Base-by-base conservation (phyloP, 2,329 filamentous ascomycete species). In the Aspergillus awamori region DNA sequence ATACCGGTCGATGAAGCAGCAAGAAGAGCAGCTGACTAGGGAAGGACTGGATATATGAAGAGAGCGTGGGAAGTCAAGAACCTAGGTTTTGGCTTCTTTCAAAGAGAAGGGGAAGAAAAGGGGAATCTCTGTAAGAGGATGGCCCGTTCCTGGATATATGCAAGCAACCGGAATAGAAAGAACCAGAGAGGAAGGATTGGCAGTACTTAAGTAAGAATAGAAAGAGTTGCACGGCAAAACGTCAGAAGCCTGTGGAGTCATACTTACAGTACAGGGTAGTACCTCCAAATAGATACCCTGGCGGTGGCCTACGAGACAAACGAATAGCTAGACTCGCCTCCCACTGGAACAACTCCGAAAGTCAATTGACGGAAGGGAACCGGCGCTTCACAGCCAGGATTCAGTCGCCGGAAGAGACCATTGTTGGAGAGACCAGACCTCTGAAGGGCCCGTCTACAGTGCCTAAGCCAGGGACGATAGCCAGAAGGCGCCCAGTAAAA, bases 391-490 rank as follows among this genome's bases (percentile, higher is more conserved):
- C 33, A 36, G 33, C 33, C 33, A 36, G 10, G 33, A 36, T 36
- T 36, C 11, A 13, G 11, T 36, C 33, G 11, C 33, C 33, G 33
- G 33, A 36, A 36, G 11, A 36, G 33, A 36, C 11, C 11, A 13
- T 36, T 36, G 33, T 36, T 36, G 33, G 33, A 45, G 36, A 17
- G 13, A 15, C 51, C 22, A 53, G 20, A 22, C 52, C 41, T 39
- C 26, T 24, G 39, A 28, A 30, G 8, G 53, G 33, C 20, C 59
- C 53, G 36, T 36, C n/a, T 36, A n/a, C 8, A 13, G 53, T 61
- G 41, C 47, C 59, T 57, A 53, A 39, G 22, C 38, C 33, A 59
- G 33, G 52, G n/a, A 48, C 53, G 38, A 58, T 55, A 53, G 10
- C 55, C 41, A 8, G 53, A 56, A 56, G 53, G 24, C 53, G 53